A percentile compares a stretch with the other conserved stretches of the same genome.
Conservation (phyloP, 768 basidiomycete species). For the Calocybe gangraenosa region DNA sequence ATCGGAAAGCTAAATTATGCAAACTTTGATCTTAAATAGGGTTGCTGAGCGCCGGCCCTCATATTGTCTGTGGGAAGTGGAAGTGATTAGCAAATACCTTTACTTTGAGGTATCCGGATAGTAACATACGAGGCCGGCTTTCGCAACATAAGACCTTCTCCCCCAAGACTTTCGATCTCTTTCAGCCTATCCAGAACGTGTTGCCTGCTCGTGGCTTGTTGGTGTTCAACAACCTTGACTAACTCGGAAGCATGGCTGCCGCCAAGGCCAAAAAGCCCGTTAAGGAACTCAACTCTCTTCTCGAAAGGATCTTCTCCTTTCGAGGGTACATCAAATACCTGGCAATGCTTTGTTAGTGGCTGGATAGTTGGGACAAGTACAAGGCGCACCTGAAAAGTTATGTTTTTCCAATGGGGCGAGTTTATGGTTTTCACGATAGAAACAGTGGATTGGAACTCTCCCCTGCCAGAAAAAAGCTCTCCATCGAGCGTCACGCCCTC, state of each 20-base stretch:
- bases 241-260: constrained; percentile 39
- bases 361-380: background rate
- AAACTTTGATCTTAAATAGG: constrained; percentile 52
- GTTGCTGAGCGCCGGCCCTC: constrained; percentile 45
- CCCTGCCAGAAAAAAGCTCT: constrained; percentile 55
- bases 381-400: constrained; percentile 47
- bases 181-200: constrained; percentile 54
- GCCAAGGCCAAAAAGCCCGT: constrained; percentile 41
- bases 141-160: constrained; percentile 58
- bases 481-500: constrained; percentile 55
- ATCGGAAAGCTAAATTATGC: background rate
- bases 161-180: constrained; percentile 49
- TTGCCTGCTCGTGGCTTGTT: constrained; percentile 35
- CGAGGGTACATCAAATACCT: constrained; percentile 60
- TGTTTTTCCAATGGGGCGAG: constrained; percentile 52
- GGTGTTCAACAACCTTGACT: constrained; percentile 46
- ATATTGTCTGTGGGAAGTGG: constrained; percentile 32
- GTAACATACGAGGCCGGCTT: constrained; percentile 42
- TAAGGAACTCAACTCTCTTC: constrained; percentile 40
- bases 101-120: no score
- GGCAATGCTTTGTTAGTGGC: background rate
- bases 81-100: no score
- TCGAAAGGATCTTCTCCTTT: constrained; percentile 44
- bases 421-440: constrained; percentile 57
- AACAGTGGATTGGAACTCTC: constrained; percentile 53